phyloP scores from a whole-genome alignment of 2,329 filamentous ascomycete species.

The Orbilia brochopaga region DNA sequence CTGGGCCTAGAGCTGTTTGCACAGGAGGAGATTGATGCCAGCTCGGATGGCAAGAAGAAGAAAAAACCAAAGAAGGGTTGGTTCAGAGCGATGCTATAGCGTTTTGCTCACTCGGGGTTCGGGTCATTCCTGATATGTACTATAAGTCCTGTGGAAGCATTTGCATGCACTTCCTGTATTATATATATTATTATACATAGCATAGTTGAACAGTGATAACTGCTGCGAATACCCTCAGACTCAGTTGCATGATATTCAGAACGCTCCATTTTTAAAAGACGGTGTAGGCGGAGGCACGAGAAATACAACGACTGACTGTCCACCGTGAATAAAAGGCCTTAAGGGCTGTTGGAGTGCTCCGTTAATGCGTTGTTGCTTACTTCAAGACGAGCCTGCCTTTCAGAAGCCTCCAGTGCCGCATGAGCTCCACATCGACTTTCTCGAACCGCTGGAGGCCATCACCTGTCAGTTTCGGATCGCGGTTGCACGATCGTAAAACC shows the following conservation, averaged over 20 bases:
- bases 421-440: constrained; percentile 25
- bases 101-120: neutral
- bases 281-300: too few relatives aligned
- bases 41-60: constrained; percentile 38
- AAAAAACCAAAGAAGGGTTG: constrained; percentile 43
- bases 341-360: too few relatives aligned
- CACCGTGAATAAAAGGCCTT: too few relatives aligned
- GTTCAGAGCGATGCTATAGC: constrained; percentile 43
- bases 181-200: neutral
- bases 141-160: constrained; percentile 21
- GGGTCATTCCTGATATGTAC: neutral
- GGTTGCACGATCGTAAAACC: constrained; percentile 21
- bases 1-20: constrained; percentile 75
- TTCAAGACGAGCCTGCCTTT: constrained; percentile 34
- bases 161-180: constrained; percentile 12
- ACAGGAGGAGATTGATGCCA: constrained; percentile 59
- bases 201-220: neutral
- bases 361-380: neutral
- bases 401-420: constrained; percentile 35
- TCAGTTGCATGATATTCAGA: neutral
- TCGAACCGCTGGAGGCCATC: constrained; percentile 20
- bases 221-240: neutral
- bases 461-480: constrained; percentile 16
- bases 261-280: too few relatives aligned
- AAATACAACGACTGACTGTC: too few relatives aligned